Evolutionary conservation across 768 basidiomycete genomes (phyloP), one percentile per base, ranked within the genome.

Genomic region (Termitomyces sp.): DNA sequence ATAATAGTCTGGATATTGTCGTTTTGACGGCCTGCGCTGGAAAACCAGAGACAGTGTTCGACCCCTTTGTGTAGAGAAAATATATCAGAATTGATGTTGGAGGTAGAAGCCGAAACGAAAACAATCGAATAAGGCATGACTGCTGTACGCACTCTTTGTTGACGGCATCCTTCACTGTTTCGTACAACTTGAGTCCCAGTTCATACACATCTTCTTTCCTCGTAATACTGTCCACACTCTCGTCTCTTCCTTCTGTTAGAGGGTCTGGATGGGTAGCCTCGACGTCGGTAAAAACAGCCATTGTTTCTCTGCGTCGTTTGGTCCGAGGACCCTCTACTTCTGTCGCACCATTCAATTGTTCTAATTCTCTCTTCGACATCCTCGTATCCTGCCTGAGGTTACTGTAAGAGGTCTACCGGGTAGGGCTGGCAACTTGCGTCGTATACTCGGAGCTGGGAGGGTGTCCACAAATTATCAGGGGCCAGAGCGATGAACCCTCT

Each of bases 1-100:
- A 70, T 95, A 97, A 72, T 98, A 98, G 74, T 95, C 94, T 38
- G 92, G 83, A 70, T 90, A 92, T 54, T 76, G 75, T 54, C 84
- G 81, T 70, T 85, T 89, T 41, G 83, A 78, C 18, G 89, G 89
- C 60, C 84, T 79, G 55, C 79, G 81, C 64, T 87, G 67, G 69
- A 92, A 94, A 62, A 82, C 82, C 56, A 73, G 58, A 23, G 88
- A 83, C 54, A 89, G 74, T 60, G 73, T 66, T 56, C 82, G 79
- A 62, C 86, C 89, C 57, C 89, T 91, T 62, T 54, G 50, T 54
- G 40, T 22, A 47, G 63, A 59, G 64, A 66, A 63, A 58, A 63
- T 59, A 60, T 60, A 64, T 66, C 56, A 69, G 65, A 64, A 65
- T 56, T 56, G 64, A 57, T 61, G 62, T 59, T 64, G 56, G 58